Conservation (phyloP, 371 early-diverging fungal genomes). For the Mucor saturninus region DNA sequence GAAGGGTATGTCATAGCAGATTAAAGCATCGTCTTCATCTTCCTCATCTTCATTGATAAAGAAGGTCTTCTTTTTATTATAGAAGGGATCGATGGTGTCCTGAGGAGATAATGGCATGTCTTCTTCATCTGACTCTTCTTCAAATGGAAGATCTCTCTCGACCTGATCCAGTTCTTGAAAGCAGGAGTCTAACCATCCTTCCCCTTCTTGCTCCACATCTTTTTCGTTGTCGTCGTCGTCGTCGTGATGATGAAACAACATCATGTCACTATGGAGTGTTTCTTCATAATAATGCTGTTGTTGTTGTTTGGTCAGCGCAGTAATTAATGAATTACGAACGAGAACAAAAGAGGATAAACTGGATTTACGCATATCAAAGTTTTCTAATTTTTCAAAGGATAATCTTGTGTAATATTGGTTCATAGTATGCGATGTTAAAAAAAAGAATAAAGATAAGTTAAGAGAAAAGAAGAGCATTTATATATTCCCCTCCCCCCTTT, state of each 20-base stretch:
- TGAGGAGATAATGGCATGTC: constrained; percentile 29
- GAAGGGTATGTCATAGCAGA: constrained; percentile 26
- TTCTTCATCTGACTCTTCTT: constrained; percentile 26
- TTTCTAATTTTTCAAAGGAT: constrained; percentile 31
- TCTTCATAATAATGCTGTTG: constrained; percentile 15
- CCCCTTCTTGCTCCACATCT: constrained; percentile 7
- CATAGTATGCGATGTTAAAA: neutral
- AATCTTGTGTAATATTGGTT: constrained; percentile 23
- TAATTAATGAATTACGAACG: constrained; percentile 26
- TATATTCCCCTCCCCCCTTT: neutral
- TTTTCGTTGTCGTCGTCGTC: no score
- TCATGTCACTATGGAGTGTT: neutral
- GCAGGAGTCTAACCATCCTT: constrained; percentile 29
- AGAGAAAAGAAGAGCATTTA: constrained; percentile 6
- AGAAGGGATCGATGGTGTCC: neutral
- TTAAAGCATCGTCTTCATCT: constrained; percentile 18
- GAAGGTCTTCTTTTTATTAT: constrained; percentile 10
- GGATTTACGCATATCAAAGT: constrained; percentile 24
- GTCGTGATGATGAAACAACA: constrained; percentile 3
- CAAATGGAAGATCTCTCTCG: constrained; percentile 7
- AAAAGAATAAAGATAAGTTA: neutral
- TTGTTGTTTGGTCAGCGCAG: constrained; percentile 19
- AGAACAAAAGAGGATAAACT: constrained; percentile 29
- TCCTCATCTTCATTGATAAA: constrained; percentile 23
- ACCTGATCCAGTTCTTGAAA: constrained; percentile 22